A percentile compares a stretch with the other conserved stretches of the same genome.
Conservation (phyloP, 164 flowering plant genomes). For the Vitis rotundifolia region DNA sequence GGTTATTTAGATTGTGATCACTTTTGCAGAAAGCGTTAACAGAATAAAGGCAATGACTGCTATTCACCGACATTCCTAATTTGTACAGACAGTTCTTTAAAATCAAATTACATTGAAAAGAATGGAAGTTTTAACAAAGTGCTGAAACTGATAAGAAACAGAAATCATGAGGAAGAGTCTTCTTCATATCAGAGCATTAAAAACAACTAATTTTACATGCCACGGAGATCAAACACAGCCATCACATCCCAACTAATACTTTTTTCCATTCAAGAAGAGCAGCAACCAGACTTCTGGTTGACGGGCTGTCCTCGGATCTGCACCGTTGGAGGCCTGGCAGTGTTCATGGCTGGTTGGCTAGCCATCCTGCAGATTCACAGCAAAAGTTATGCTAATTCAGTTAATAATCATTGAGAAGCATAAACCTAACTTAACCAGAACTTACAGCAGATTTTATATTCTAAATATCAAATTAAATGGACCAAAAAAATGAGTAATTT, state of each 20-base stretch:
- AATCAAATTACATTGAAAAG: slow-evolving; percentile 32
- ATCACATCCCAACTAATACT: not conserved
- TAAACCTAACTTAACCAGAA: not conserved
- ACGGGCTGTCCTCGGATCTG: slow-evolving; percentile 80
- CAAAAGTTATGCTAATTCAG: not conserved
- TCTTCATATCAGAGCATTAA: slow-evolving; percentile 14
- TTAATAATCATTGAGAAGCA: not conserved
- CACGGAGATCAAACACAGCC: slow-evolving; percentile 8
- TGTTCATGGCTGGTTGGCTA: slow-evolving; percentile 69
- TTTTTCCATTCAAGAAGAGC: slow-evolving; percentile 49
- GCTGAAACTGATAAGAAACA: slow-evolving; percentile 17
- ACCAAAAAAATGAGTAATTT: too few species aligned
- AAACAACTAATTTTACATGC: slow-evolving; percentile 35
- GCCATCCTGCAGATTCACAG: slow-evolving; percentile 63
- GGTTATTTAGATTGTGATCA: too few species aligned
- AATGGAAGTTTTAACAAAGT: slow-evolving; percentile 23
- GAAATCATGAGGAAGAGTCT: slow-evolving; percentile 11
- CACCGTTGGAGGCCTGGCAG: slow-evolving; percentile 66
- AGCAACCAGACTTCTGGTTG: slow-evolving; percentile 64
- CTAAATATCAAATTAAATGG: too few species aligned
- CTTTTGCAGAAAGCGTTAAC: not conserved
- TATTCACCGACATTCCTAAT: slow-evolving; percentile 16
- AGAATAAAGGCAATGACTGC: not conserved
- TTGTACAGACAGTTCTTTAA: slow-evolving; percentile 24
- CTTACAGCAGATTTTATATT: too few species aligned